phyloP scores from a whole-genome alignment of 805 yeast species.

The Wickerhamomyces xylosicus region DNA sequence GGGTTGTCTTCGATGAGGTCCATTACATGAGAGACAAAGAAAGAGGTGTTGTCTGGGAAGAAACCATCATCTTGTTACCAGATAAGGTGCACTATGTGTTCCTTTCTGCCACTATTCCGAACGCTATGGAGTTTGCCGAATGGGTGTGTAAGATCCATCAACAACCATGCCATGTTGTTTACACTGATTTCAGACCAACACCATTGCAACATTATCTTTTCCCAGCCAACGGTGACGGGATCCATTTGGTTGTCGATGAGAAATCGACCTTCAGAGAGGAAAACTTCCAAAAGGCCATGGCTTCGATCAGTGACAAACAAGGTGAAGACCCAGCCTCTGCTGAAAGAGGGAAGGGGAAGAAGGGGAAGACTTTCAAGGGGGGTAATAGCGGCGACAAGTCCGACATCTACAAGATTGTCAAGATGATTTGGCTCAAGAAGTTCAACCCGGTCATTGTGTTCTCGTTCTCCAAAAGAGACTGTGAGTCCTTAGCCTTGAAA shows the following conservation, averaged over 20 bases:
- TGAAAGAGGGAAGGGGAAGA: slow-evolving; percentile 53
- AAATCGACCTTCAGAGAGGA: slow-evolving; percentile 94
- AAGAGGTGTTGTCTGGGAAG: slow-evolving; percentile 99
- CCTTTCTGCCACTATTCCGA: slow-evolving; percentile 93
- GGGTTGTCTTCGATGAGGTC: slow-evolving; percentile 97
- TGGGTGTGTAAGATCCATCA: slow-evolving; percentile 94
- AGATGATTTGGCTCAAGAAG: slow-evolving; percentile 94
- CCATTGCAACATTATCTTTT: slow-evolving; percentile 95
- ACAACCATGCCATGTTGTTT: slow-evolving; percentile 98
- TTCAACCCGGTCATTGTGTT: slow-evolving; percentile 98
- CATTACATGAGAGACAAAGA: slow-evolving; percentile 98
- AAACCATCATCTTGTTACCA: slow-evolving; percentile 89
- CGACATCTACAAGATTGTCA: slow-evolving; percentile 92
- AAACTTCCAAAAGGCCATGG: slow-evolving; percentile 97
- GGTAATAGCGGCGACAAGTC: slow-evolving; percentile 67
- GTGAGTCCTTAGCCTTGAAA: slow-evolving; percentile 87
- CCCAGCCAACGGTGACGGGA: slow-evolving; percentile 99
- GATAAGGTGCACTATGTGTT: slow-evolving; percentile 93
- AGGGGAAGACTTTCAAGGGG: slow-evolving; percentile 79
- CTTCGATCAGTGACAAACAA: slow-evolving; percentile 67
- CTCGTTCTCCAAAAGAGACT: slow-evolving; percentile 95
- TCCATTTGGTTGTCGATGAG: slow-evolving; percentile 94
- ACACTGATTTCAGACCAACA: slow-evolving; percentile 97
- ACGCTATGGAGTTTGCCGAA: slow-evolving; percentile 96
- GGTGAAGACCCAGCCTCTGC: slow-evolving; percentile 76